Percentiles rank a stretch among this genome's conserved stretches.
Conservation (phyloP, 202 grass and related monocot genomes). For the Carex sylvatica region DNA sequence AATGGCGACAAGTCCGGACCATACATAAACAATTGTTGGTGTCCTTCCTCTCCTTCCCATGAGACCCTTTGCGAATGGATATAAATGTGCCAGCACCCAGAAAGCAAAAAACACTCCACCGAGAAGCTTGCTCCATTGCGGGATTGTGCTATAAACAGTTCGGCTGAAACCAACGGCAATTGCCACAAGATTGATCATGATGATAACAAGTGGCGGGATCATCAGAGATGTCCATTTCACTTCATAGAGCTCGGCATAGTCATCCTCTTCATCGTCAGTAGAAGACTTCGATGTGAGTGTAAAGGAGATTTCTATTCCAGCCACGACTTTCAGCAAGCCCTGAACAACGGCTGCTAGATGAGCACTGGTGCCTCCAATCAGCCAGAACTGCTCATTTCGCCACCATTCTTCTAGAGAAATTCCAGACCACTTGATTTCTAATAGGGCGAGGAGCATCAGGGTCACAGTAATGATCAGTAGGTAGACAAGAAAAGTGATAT, state of each 20-base stretch:
- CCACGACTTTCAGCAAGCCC: slow-evolving; percentile 91
- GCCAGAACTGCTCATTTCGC: slow-evolving; percentile 98
- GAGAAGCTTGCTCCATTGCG: slow-evolving; percentile 97
- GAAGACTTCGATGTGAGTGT: slow-evolving; percentile 84
- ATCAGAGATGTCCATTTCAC: slow-evolving; percentile 96
- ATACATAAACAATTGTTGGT: slow-evolving; percentile 90
- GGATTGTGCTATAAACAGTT: slow-evolving; percentile 86
- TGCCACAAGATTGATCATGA: slow-evolving; percentile 91
- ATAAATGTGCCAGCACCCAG: slow-evolving; percentile 95
- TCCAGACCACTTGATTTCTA: slow-evolving; percentile 98
- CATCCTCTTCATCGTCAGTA: slow-evolving; percentile 77
- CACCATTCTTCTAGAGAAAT: slow-evolving; percentile 97
- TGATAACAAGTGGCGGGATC: slow-evolving; percentile 88
- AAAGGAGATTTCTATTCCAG: slow-evolving; percentile 94
- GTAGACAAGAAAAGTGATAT: slow-evolving; percentile 79
- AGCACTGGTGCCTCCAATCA: slow-evolving; percentile 93
- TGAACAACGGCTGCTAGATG: slow-evolving; percentile 89
- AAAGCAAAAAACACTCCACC: slow-evolving; percentile 97
- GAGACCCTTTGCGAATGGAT: slow-evolving; percentile 96
- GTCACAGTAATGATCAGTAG: slow-evolving; percentile 83
- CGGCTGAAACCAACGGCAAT: slow-evolving; percentile 90
- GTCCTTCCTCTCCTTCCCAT: slow-evolving; percentile 97
- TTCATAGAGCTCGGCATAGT: slow-evolving; percentile 76
- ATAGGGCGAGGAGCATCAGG: slow-evolving; percentile 75
- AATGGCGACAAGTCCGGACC: slow-evolving; percentile 89